Evolutionary conservation across 306 rosid genomes (phyloP).

Genomic region (Canavalia gladiata): DNA sequence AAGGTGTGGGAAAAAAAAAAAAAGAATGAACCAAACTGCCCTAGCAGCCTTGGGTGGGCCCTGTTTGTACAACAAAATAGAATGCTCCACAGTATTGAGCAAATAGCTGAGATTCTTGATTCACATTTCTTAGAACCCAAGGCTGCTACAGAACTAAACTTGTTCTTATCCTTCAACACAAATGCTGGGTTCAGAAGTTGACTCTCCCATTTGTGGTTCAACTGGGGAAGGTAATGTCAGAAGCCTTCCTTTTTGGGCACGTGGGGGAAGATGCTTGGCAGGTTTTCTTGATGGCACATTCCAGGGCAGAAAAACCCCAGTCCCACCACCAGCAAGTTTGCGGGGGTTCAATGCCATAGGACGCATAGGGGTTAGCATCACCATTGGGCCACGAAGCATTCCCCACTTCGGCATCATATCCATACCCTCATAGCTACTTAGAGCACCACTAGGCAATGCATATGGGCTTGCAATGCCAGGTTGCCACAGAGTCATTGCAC

Average conservation of each 20-base stretch:
- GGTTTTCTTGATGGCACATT: constrained; percentile 79
- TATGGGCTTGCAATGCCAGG: constrained; percentile 65
- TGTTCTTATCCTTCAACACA: constrained; percentile 58
- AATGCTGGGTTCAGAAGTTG: constrained; percentile 68
- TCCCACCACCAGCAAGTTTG: constrained; percentile 75
- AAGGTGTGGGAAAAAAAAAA: not conserved
- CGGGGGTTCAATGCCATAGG: constrained; percentile 72
- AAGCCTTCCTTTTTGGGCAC: constrained; percentile 86
- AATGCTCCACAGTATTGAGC: constrained; percentile 53
- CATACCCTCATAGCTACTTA: constrained; percentile 66
- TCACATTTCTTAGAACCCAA: constrained; percentile 50
- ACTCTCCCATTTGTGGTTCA: constrained; percentile 65
- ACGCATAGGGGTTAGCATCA: constrained; percentile 80
- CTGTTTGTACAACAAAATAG: constrained; percentile 68
- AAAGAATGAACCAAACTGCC: constrained; percentile 48
- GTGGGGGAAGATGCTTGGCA: constrained; percentile 94
- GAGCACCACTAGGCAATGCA: constrained; percentile 67
- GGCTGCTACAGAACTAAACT: constrained; percentile 54
- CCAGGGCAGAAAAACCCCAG: constrained; percentile 99
- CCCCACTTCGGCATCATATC: constrained; percentile 91
- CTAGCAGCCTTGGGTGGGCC: constrained; percentile 54
- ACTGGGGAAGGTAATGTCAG: constrained; percentile 68
- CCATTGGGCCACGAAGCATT: constrained; percentile 71
- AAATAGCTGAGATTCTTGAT: constrained; percentile 51
- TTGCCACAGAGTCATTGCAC: constrained; percentile 77